phyloP scores from a whole-genome alignment of 106 monocot species.

The Dendrobium chrysotoxum region DNA sequence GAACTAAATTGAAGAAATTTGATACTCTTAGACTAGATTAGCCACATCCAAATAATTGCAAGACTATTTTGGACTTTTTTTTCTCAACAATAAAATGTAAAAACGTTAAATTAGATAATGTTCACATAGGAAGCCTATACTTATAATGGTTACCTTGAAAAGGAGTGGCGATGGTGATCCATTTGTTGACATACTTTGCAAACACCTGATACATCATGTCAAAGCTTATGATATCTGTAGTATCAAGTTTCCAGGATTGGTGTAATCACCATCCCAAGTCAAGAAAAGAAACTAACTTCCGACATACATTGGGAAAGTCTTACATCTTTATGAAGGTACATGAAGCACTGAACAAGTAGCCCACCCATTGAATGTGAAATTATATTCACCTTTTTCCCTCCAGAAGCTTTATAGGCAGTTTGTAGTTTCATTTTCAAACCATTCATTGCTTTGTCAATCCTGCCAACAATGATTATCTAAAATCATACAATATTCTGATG shows the following conservation, averaged over 20 bases:
- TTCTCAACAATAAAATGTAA: too few relatives aligned
- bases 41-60: too few relatives aligned
- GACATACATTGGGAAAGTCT: conserved; percentile 11
- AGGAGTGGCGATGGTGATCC: conserved; percentile 90
- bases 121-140: background rate
- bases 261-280: background rate
- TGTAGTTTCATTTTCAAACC: conserved; percentile 56
- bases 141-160: conserved; percentile 71
- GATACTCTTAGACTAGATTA: too few relatives aligned
- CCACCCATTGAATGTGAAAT: conserved; percentile 99
- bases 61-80: too few relatives aligned
- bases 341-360: conserved; percentile 72
- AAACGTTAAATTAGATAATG: background rate
- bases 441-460: conserved; percentile 57
- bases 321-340: conserved; percentile 66
- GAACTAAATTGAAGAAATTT: too few relatives aligned
- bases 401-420: conserved; percentile 72
- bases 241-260: background rate
- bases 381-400: conserved; percentile 77
- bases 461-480: conserved; percentile 19
- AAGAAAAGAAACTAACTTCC: background rate
- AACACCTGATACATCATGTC: conserved; percentile 41
- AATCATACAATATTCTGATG: background rate
- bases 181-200: conserved; percentile 77
- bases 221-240: conserved; percentile 1